Conservation (phyloP, 2,329 filamentous ascomycete species). For the Xylariaceae sp. region DNA sequence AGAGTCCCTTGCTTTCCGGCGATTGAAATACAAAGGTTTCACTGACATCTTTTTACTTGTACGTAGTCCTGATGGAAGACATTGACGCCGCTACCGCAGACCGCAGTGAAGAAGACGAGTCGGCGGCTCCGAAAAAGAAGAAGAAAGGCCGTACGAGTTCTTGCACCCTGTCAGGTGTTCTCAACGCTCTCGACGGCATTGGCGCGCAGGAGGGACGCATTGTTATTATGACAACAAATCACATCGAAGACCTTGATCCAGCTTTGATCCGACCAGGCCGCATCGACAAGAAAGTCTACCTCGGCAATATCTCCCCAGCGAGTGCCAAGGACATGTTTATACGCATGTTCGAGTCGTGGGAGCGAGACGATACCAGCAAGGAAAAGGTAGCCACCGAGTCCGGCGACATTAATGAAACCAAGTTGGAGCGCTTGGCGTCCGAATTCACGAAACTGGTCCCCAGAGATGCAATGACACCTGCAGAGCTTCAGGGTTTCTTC, state of each 20-base stretch:
- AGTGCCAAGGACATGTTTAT: constrained; percentile 47
- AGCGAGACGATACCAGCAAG: constrained; percentile 24
- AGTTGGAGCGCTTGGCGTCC: not conserved
- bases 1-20: not conserved
- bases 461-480: not conserved
- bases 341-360: constrained; percentile 39
- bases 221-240: constrained; percentile 73
- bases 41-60: constrained; percentile 11
- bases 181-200: constrained; percentile 71
- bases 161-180: constrained; percentile 59
- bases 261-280: constrained; percentile 65
- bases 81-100: constrained; percentile 53
- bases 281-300: constrained; percentile 62
- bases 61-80: constrained; percentile 54
- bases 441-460: not conserved
- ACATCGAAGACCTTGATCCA: constrained; percentile 60
- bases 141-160: constrained; percentile 20
- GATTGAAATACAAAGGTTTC: not conserved
- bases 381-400: not conserved
- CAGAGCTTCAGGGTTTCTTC: not conserved
- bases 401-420: not conserved
- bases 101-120: constrained; percentile 21
- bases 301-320: constrained; percentile 47
- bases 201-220: constrained; percentile 66
- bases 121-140: constrained; percentile 9